Evolutionary conservation across 306 rosid genomes (phyloP).

Genomic region (Senna siamea): DNA sequence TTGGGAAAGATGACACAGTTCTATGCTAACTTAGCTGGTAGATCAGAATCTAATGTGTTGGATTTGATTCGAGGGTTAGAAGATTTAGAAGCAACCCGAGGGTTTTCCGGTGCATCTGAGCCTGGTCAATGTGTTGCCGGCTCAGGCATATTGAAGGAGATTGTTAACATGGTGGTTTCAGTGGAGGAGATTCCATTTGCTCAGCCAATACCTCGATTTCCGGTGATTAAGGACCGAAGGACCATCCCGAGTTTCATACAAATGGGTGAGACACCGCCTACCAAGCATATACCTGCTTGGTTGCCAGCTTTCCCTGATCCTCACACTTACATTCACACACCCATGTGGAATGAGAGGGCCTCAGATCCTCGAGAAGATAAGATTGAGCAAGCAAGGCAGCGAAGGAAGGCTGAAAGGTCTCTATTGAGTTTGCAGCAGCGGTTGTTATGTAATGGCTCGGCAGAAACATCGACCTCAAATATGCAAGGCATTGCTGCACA

Average conservation of each 20-base stretch:
- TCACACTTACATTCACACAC: neutral
- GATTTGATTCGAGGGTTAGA: constrained; percentile 61
- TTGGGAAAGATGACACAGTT: constrained; percentile 57
- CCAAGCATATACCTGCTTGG: constrained; percentile 59
- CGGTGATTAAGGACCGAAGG: constrained; percentile 42
- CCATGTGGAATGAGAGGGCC: neutral
- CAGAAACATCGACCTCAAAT: constrained; percentile 36
- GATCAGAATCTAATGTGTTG: constrained; percentile 65
- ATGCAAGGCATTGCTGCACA: constrained; percentile 25
- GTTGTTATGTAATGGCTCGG: constrained; percentile 43
- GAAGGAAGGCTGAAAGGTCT: constrained; percentile 71
- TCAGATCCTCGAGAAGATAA: constrained; percentile 22
- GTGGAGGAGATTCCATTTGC: constrained; percentile 63
- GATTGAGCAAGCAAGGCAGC: constrained; percentile 64
- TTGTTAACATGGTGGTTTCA: constrained; percentile 40
- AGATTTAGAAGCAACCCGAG: constrained; percentile 50
- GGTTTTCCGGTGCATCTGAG: constrained; percentile 46
- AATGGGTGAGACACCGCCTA: constrained; percentile 58
- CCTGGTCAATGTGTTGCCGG: constrained; percentile 40
- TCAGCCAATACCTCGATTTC: constrained; percentile 59
- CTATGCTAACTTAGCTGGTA: constrained; percentile 65
- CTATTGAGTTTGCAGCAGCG: constrained; percentile 66
- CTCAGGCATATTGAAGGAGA: constrained; percentile 42
- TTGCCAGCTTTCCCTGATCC: neutral
- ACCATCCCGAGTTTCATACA: constrained; percentile 53